Conservation (phyloP, 768 basidiomycete genomes). For the Coprinopsis sp. region DNA sequence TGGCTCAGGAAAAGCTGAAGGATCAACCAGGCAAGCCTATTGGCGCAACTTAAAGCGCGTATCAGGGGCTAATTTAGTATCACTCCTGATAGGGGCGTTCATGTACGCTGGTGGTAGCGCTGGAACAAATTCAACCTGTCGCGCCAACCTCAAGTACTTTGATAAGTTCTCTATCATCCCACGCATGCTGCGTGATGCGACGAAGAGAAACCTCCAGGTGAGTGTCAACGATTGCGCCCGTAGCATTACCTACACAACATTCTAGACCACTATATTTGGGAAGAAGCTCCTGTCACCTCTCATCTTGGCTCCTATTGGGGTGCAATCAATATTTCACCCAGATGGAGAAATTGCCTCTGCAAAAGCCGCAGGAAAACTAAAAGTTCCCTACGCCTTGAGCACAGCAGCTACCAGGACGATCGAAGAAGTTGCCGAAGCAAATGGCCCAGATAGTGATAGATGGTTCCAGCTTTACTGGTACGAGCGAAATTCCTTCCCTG, state of each 20-base stretch:
- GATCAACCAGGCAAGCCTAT: conserved; percentile 45
- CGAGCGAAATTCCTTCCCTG: conserved; percentile 7
- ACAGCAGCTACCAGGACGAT: conserved; percentile 69
- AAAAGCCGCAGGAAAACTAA: conserved; percentile 55
- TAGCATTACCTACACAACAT: background rate
- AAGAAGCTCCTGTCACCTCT: conserved; percentile 57
- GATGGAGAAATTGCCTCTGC: conserved; percentile 73
- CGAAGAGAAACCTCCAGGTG: conserved; percentile 57
- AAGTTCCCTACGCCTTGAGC: conserved; percentile 70
- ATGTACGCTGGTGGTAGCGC: conserved; percentile 77
- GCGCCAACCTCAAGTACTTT: conserved; percentile 60
- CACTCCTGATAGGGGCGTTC: conserved; percentile 46
- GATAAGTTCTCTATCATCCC: conserved; percentile 74
- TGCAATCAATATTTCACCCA: conserved; percentile 67
- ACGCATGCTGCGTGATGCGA: conserved; percentile 65
- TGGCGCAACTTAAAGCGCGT: background rate
- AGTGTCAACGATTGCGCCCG: conserved; percentile 7
- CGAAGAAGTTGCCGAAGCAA: conserved; percentile 73
- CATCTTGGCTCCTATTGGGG: conserved; percentile 71
- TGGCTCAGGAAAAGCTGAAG: conserved; percentile 59
- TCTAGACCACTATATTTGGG: conserved; percentile 68
- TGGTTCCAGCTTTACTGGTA: conserved; percentile 87
- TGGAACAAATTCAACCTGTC: conserved; percentile 63
- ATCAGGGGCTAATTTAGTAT: background rate
- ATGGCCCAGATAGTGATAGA: conserved; percentile 58